A percentile compares a stretch with the other conserved stretches of the same genome.
Conservation (phyloP, 2,329 filamentous ascomycete species). For the Nemania serpens region DNA sequence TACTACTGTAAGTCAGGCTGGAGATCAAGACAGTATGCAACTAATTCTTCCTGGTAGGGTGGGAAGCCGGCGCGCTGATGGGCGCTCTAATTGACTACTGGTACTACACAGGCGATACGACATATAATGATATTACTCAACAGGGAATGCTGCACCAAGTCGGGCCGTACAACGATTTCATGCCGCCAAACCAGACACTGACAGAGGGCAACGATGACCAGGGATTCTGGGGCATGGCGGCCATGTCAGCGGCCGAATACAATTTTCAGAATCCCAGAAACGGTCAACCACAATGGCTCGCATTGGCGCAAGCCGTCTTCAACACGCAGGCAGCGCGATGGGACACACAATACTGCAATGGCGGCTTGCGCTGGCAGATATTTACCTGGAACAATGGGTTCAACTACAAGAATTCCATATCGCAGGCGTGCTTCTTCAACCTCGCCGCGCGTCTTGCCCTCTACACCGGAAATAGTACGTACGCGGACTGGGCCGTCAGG, state of each 20-base stretch:
- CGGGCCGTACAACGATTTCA: conserved; percentile 74
- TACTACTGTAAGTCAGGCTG: conserved; percentile 56
- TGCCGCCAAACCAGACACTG: conserved; percentile 73
- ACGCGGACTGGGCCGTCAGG: conserved; percentile 75
- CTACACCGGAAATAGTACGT: conserved; percentile 78
- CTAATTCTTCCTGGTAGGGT: conserved; percentile 52
- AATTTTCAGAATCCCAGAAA: conserved; percentile 65
- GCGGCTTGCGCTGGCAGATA: conserved; percentile 84
- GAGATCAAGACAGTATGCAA: background rate
- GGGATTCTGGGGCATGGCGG: conserved; percentile 73
- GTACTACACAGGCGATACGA: conserved; percentile 76
- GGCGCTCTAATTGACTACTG: conserved; percentile 79
- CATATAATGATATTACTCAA: conserved; percentile 70
- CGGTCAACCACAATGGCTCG: conserved; percentile 67
- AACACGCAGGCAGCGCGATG: conserved; percentile 77
- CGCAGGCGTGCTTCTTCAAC: conserved; percentile 66
- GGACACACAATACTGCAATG: conserved; percentile 71
- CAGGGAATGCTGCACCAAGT: conserved; percentile 76
- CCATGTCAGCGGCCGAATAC: conserved; percentile 72
- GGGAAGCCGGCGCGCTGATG: conserved; percentile 76
- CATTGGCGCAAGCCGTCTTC: conserved; percentile 78
- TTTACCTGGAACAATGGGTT: conserved; percentile 82
- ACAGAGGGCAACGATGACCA: conserved; percentile 77
- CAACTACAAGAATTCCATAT: conserved; percentile 74
- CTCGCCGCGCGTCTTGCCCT: conserved; percentile 70